phyloP scores from a whole-genome alignment of 768 basidiomycete genomes.

The Lentinula detonsa region DNA sequence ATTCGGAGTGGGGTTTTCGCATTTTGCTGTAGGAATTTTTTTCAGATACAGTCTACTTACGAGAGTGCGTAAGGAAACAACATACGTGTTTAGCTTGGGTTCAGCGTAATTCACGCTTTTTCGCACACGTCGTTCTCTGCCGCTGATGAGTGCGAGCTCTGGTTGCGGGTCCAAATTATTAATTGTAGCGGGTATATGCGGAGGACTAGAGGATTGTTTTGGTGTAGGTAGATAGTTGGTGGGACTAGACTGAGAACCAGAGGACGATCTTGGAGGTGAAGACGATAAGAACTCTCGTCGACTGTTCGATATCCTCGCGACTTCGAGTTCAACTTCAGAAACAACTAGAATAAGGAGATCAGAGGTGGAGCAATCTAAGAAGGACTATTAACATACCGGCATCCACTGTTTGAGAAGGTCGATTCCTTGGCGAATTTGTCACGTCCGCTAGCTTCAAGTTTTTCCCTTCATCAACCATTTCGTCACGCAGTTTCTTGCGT shows the following conservation, averaged over 20 bases:
- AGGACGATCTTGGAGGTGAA: slow-evolving; percentile 33
- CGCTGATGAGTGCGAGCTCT: slow-evolving; percentile 23
- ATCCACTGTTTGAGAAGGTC: slow-evolving; percentile 39
- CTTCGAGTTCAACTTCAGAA: slow-evolving; percentile 13
- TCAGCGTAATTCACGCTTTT: slow-evolving; percentile 86
- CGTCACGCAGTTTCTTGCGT: slow-evolving; percentile 5
- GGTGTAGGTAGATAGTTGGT: slow-evolving; percentile 35
- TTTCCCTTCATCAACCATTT: slow-evolving; percentile 21
- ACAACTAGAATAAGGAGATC: slow-evolving; percentile 10
- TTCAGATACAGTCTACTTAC: background rate
- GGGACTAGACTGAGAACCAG: slow-evolving; percentile 8
- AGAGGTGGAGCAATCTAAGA: background rate
- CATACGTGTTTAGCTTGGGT: slow-evolving; percentile 84
- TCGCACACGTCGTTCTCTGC: slow-evolving; percentile 52
- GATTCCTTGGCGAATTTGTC: slow-evolving; percentile 47
- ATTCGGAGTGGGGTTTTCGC: slow-evolving; percentile 71
- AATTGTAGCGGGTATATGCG: slow-evolving; percentile 24
- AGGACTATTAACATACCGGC: slow-evolving; percentile 23
- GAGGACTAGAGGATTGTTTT: slow-evolving; percentile 39
- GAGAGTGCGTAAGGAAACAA: slow-evolving; percentile 11
- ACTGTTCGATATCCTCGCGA: slow-evolving; percentile 9
- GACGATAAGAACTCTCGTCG: slow-evolving; percentile 20
- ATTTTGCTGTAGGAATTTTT: slow-evolving; percentile 45
- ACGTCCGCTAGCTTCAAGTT: slow-evolving; percentile 58
- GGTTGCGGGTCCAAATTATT: slow-evolving; percentile 25